Percentiles rank a stretch among this genome's conserved stretches.
Evolutionary conservation across 768 basidiomycete species (phyloP).

Genomic region (Butyriboletus loyo): DNA sequence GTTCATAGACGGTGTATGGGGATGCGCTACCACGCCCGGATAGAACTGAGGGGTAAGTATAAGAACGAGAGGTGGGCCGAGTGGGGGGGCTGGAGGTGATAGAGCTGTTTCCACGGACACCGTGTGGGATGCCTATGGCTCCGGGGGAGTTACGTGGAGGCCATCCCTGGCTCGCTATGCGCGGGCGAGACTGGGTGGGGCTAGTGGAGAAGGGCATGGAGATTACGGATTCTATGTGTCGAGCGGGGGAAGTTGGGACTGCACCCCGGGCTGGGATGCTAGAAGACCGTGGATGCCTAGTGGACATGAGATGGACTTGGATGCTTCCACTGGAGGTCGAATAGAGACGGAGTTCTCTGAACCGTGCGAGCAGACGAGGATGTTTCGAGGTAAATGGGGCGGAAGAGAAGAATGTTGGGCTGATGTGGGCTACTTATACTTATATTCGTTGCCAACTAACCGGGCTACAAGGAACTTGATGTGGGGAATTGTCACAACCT

Average conservation of each 20-base stretch:
- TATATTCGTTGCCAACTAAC: background rate
- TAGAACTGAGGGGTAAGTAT: conserved; percentile 34
- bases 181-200: conserved; percentile 39
- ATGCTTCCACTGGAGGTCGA: background rate
- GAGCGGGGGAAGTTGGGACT: conserved; percentile 44
- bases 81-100: conserved; percentile 36
- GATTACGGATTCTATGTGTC: conserved; percentile 64
- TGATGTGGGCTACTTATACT: conserved; percentile 12
- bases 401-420: background rate
- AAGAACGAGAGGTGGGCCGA: conserved; percentile 44
- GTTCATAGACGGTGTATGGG: conserved; percentile 47
- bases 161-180: conserved; percentile 35
- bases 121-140: conserved; percentile 38
- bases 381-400: background rate
- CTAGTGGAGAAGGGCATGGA: conserved; percentile 52
- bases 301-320: conserved; percentile 36
- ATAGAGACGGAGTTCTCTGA: background rate
- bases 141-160: conserved; percentile 28
- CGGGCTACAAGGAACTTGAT: background rate
- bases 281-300: conserved; percentile 56
- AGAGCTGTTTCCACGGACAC: conserved; percentile 34
- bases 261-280: conserved; percentile 61
- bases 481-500: conserved; percentile 26
- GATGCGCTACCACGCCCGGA: conserved; percentile 31
- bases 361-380: background rate